These are phyloP conservation scores for Myxozyma neglecta DNA, from an alignment of 805 yeast species.

Conservation along the genomic window DNA sequence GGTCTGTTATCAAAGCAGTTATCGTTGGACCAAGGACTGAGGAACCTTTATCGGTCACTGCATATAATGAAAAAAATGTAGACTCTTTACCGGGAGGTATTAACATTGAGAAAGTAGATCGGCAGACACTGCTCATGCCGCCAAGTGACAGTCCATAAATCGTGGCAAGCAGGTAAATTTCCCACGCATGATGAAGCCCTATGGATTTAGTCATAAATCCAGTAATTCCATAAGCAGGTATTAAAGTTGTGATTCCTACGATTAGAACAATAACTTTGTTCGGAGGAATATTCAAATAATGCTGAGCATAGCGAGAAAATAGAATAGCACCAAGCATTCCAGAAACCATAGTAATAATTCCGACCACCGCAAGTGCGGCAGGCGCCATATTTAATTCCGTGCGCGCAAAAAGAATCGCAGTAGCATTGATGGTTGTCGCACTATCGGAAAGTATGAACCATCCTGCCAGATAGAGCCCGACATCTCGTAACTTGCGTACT, in stretches of 20 bases:
- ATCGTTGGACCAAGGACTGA: conserved; percentile 71
- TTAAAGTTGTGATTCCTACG: conserved; percentile 60
- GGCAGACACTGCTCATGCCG: conserved; percentile 65
- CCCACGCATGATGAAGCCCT: conserved; percentile 64
- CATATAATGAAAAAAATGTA: conserved; percentile 70
- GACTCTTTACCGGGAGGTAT: conserved; percentile 77
- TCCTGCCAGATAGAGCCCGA: conserved; percentile 62
- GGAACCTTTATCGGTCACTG: conserved; percentile 79
- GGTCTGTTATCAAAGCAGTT: conserved; percentile 71
- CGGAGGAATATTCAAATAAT: conserved; percentile 38
- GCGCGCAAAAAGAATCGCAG: conserved; percentile 74
- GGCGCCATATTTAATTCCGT: conserved; percentile 70
- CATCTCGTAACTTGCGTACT: conserved; percentile 62
- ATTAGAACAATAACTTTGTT: conserved; percentile 53
- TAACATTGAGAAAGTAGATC: conserved; percentile 65
- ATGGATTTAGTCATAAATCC: conserved; percentile 58
- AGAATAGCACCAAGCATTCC: conserved; percentile 67
- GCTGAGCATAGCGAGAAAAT: conserved; percentile 36
- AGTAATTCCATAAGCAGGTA: conserved; percentile 69
- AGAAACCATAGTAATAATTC: conserved; percentile 62
- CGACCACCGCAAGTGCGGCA: conserved; percentile 61
- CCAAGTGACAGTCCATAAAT: conserved; percentile 80
- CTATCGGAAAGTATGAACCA: conserved; percentile 81
- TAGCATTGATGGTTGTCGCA: conserved; percentile 72
- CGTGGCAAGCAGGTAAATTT: conserved; percentile 65